Base-by-base conservation (phyloP, 495 filamentous ascomycete species). In the Penicillium longicatenatum region DNA sequence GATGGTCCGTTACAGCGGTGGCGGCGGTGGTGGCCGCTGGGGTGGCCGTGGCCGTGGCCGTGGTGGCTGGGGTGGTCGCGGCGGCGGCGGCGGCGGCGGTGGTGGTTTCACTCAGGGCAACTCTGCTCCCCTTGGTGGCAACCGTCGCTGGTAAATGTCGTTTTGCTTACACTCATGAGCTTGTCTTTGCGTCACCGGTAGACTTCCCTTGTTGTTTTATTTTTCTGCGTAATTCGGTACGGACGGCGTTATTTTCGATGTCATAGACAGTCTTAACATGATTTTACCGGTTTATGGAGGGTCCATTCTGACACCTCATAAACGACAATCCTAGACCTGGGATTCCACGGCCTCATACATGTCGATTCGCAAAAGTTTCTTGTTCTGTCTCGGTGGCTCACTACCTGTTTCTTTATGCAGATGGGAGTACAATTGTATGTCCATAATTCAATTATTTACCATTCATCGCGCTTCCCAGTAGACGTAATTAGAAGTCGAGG, bases 1-100 rank as follows among this genome's bases (percentile, higher is more conserved):
- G 80, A 98, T 98, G 94, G 87, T 86, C 54, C 90, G 94, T 71
- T 97, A 92, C 75, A 80, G 90, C 68, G 91, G 92, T 58, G 91
- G 93, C 50, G 93, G 93, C 61, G 90, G 92, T 52, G 82, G 88
- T 67, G 76, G 86, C 63, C 82, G 86, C 54, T 82, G 83, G 59
- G 85, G 89, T 59, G 80, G 88, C 53, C 70, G 82, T 55, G 75
- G 59, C 75, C 79, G 88, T 59, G 85, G 90, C 60, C 78, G 87
- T 67, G 79, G 87, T 64, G 86, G 88, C 52, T 55, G 66, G 46
- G 74, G 84, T 58, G 72, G 84, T 57, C 77, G 86, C 58, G 75
- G 80, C 52, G 65, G 52, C 45, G 52, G 59, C 75, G 79, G 88
- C 59, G 85, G 89, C 58, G 78, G 87, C 67, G 72, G 75, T 62